Evolutionary conservation across 768 basidiomycete genomes (phyloP).

Genomic region (Tulasnella sp.): DNA sequence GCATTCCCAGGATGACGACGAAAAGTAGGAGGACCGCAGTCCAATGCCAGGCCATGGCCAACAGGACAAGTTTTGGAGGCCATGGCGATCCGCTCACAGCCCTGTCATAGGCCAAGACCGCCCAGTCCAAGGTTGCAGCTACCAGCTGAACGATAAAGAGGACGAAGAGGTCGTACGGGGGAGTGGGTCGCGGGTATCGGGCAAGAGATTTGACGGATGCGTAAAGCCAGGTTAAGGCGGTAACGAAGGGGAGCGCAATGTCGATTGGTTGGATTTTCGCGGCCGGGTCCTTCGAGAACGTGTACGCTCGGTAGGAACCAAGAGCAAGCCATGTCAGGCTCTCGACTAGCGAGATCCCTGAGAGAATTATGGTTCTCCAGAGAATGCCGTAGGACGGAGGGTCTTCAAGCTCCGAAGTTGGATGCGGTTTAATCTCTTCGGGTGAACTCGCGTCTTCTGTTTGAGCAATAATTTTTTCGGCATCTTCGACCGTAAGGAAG

Average conservation of each 20-base stretch:
- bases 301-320: slow-evolving; percentile 41
- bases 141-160: slow-evolving; percentile 42
- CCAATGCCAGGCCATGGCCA: slow-evolving; percentile 32
- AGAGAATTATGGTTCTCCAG: slow-evolving; percentile 51
- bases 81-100: slow-evolving; percentile 33
- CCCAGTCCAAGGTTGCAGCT: slow-evolving; percentile 38
- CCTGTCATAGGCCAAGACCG: slow-evolving; percentile 43
- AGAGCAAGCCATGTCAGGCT: slow-evolving; percentile 47
- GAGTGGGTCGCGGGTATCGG: slow-evolving; percentile 39
- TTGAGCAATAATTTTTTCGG: slow-evolving; percentile 15
- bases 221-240: slow-evolving; percentile 42
- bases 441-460: background rate
- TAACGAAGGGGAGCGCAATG: slow-evolving; percentile 27
- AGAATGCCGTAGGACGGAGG: background rate
- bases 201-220: slow-evolving; percentile 36
- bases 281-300: slow-evolving; percentile 20
- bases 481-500: slow-evolving; percentile 17
- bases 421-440: background rate
- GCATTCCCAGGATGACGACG: slow-evolving; percentile 45
- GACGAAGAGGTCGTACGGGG: slow-evolving; percentile 50
- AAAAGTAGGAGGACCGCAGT: slow-evolving; percentile 34
- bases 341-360: slow-evolving; percentile 43
- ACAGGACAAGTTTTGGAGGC: slow-evolving; percentile 25
- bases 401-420: background rate
- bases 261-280: background rate